Base-by-base conservation (phyloP, 495 filamentous ascomycete species). In the Aspergillus heteromorphus region DNA sequence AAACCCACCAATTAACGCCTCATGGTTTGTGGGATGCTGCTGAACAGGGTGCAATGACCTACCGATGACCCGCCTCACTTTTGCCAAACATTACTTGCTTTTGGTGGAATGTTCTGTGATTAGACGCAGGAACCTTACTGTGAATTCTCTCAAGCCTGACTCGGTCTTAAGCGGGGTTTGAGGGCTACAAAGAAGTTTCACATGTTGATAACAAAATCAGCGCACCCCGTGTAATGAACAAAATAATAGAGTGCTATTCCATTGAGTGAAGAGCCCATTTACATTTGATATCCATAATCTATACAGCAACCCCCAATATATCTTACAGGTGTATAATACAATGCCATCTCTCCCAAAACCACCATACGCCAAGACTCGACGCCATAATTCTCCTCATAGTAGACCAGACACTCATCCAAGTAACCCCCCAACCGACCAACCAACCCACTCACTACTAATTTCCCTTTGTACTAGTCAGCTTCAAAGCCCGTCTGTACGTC, bases 401-500 rank as follows among this genome's bases (percentile, higher is more conserved):
- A 27, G 23, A 27, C 23, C 30, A 17, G 20, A 58, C 4, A 52
- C 34, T 56, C 38, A 64, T n/a, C n/a, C n/a, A n/a, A n/a, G n/a
- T n/a, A n/a, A n/a, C n/a, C n/a, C n/a, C n/a, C n/a, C n/a, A n/a
- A n/a, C n/a, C n/a, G n/a, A n/a, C n/a, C n/a, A 29, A 52, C n/a
- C 11, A 38, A 38, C 34, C 34, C 9, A 34, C 9, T n/a, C 34
- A 38, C 5, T n/a, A 25, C 6, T 29, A 29, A 13, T 36, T 8
- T 7, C 34, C 36, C 13, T 27, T 14, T 38, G 51, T 38, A 17
- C 59, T 84, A 73, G 7, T 1, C 43, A 16, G 43, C 13, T 62
- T 73, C 51, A 52, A 51, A 18, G 70, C 70, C 53, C 73, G 70
- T 34, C 74, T 63, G 49, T 70, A 34, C 59, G 62, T 70, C 65